Conservation (phyloP, 2,329 filamentous ascomycete genomes). For the Cladosporium sp. region DNA sequence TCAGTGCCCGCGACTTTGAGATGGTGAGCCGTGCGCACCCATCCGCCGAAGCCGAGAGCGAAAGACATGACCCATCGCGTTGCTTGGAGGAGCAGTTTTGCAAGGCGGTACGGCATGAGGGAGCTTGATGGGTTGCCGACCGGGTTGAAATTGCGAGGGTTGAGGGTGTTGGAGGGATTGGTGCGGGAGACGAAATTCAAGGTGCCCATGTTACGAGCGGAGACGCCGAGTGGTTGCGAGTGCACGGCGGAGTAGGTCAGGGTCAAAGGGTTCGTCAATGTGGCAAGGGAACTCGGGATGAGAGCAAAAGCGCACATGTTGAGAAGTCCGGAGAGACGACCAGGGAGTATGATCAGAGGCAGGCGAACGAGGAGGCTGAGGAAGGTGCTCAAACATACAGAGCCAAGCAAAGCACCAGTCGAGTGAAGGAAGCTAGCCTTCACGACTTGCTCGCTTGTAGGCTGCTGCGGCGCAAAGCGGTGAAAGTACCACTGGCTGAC, state of each 20-base stretch:
- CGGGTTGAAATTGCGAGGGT: constrained; percentile 30
- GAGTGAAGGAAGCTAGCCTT: constrained; percentile 78
- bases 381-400: constrained; percentile 82
- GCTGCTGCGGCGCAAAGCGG: constrained; percentile 72
- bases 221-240: constrained; percentile 72
- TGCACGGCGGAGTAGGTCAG: constrained; percentile 93
- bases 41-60: constrained; percentile 88
- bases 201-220: constrained; percentile 74
- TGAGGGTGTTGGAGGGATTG: constrained; percentile 65
- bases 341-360: constrained; percentile 77
- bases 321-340: constrained; percentile 64
- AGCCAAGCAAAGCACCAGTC: constrained; percentile 81
- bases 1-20: constrained; percentile 54
- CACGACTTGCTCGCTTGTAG: constrained; percentile 76
- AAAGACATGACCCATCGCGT: constrained; percentile 88
- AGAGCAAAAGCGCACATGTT: constrained; percentile 72
- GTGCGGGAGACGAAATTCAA: constrained; percentile 74
- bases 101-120: constrained; percentile 81
- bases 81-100: constrained; percentile 86
- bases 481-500: constrained; percentile 99
- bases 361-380: constrained; percentile 76
- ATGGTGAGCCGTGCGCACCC: constrained; percentile 86
- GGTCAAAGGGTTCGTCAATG: constrained; percentile 84
- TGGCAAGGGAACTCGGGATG: constrained; percentile 78
- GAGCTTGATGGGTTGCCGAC: constrained; percentile 36